These are phyloP conservation scores for Monosporascus sp. DNA, from an alignment of 2,329 filamentous ascomycete genomes.

Conservation along the genomic window DNA sequence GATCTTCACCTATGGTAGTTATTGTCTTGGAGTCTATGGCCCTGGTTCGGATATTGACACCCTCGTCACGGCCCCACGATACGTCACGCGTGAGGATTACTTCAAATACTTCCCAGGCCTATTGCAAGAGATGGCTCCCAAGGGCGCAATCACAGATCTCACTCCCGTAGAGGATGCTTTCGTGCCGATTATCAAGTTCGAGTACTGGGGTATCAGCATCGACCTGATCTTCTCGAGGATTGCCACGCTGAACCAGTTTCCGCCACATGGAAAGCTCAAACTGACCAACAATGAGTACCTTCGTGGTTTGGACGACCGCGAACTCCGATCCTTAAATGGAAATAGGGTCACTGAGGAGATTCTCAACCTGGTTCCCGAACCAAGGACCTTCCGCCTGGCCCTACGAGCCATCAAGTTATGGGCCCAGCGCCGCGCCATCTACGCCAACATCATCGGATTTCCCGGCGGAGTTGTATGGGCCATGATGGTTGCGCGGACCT, in stretches of 20 bases:
- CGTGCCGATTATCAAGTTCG: constrained; percentile 96
- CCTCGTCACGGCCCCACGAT: constrained; percentile 83
- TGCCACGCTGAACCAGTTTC: constrained; percentile 63
- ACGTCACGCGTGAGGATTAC: constrained; percentile 85
- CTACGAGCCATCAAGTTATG: constrained; percentile 92
- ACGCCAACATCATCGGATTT: constrained; percentile 94
- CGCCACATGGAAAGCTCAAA: constrained; percentile 60
- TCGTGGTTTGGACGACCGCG: constrained; percentile 78
- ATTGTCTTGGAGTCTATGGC: constrained; percentile 86
- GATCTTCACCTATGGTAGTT: constrained; percentile 95
- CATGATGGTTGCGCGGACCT: constrained; percentile 92
- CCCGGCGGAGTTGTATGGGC: constrained; percentile 97
- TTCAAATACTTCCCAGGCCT: constrained; percentile 83
- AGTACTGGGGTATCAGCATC: constrained; percentile 85
- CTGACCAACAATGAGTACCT: constrained; percentile 80
- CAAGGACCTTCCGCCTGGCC: constrained; percentile 83
- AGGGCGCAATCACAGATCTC: constrained; percentile 78
- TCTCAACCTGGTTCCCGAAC: constrained; percentile 78
- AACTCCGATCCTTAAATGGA: constrained; percentile 86
- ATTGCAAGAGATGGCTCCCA: constrained; percentile 68
- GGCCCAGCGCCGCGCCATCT: constrained; percentile 88
- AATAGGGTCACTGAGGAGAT: constrained; percentile 94
- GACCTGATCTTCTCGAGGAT: constrained; percentile 87
- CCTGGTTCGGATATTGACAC: constrained; percentile 98
- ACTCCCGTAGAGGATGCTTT: constrained; percentile 84